Evolutionary conservation across 495 filamentous ascomycete genomes (phyloP).

Genomic region (Hamigera avellanea): DNA sequence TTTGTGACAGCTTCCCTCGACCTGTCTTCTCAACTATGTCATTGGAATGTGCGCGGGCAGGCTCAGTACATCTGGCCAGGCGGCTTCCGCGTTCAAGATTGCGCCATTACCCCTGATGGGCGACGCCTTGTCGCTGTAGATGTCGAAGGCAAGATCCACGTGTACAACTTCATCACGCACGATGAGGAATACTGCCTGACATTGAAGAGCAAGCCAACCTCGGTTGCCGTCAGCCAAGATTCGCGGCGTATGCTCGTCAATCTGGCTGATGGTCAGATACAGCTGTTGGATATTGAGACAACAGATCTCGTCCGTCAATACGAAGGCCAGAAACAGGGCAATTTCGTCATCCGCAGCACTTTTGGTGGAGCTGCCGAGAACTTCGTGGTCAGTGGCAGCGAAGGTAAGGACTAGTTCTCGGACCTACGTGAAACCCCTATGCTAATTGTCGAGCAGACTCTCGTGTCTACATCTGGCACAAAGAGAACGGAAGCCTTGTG

Average conservation of each 20-base stretch:
- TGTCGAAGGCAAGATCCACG: constrained; percentile 54
- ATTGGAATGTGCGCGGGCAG: constrained; percentile 50
- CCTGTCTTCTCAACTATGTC: constrained; percentile 47
- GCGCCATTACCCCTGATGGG: constrained; percentile 71
- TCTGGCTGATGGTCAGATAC: constrained; percentile 59
- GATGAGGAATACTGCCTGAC: constrained; percentile 63
- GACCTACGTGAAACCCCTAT: background rate
- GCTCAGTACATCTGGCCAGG: constrained; percentile 51
- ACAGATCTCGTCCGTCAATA: constrained; percentile 61
- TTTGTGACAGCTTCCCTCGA: constrained; percentile 80
- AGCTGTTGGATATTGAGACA: constrained; percentile 65
- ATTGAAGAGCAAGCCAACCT: constrained; percentile 57
- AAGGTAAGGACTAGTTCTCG: constrained; percentile 45
- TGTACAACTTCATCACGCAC: constrained; percentile 68
- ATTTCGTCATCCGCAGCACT: constrained; percentile 64
- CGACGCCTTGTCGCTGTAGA: constrained; percentile 67
- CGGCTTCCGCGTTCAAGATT: constrained; percentile 70
- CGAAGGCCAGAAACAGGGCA: constrained; percentile 56
- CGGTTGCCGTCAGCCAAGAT: constrained; percentile 69
- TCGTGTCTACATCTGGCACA: constrained; percentile 80
- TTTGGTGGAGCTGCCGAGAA: constrained; percentile 88
- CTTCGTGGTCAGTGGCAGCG: constrained; percentile 82
- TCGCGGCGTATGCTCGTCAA: constrained; percentile 74
- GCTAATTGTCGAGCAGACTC: constrained; percentile 46
- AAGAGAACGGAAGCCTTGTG: constrained; percentile 62